A percentile compares a stretch with the other conserved stretches of the same genome.
phyloP scores from a whole-genome alignment of 805 yeast genomes.

The Schwanniomyces occidentalis region DNA sequence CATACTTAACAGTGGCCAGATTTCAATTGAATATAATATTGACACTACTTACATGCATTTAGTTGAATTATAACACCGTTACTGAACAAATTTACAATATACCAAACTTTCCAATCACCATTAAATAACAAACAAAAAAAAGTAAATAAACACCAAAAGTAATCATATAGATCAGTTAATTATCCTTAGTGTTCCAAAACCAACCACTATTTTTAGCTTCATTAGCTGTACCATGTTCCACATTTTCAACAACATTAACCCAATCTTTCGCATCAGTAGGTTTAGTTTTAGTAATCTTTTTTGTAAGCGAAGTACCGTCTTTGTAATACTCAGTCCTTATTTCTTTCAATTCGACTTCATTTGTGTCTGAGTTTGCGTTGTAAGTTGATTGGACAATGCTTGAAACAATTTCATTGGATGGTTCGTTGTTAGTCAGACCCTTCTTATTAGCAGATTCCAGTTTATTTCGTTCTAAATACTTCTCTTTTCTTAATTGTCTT shows the following conservation, averaged over 20 bases:
- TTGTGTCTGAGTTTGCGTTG: slow-evolving; percentile 25
- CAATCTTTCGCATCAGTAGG: slow-evolving; percentile 36
- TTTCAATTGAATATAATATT: no score
- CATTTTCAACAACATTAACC: slow-evolving; percentile 29
- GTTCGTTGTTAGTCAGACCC: background rate
- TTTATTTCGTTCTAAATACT: slow-evolving; percentile 3
- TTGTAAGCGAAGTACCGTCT: slow-evolving; percentile 39
- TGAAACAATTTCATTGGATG: slow-evolving; percentile 21
- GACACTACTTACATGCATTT: no score
- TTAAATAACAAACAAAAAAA: no score
- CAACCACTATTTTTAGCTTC: slow-evolving; percentile 17
- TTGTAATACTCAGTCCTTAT: slow-evolving; percentile 30
- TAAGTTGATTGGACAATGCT: slow-evolving; percentile 25
- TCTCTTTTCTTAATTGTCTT: slow-evolving; percentile 19
- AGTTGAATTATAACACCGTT: no score
- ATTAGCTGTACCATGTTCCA: slow-evolving; percentile 12
- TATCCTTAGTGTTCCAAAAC: slow-evolving; percentile 21
- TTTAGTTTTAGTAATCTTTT: slow-evolving; percentile 29
- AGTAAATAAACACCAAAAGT: no score
- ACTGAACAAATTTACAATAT: no score
- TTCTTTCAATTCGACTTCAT: slow-evolving; percentile 31
- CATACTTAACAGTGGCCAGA: no score
- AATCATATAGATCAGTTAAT: background rate
- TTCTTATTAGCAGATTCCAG: background rate
- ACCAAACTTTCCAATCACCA: no score